A percentile compares a stretch with the other conserved stretches of the same genome.
Conservation (phyloP, 345 rosid genomes). For the Moricandia moricandioides region DNA sequence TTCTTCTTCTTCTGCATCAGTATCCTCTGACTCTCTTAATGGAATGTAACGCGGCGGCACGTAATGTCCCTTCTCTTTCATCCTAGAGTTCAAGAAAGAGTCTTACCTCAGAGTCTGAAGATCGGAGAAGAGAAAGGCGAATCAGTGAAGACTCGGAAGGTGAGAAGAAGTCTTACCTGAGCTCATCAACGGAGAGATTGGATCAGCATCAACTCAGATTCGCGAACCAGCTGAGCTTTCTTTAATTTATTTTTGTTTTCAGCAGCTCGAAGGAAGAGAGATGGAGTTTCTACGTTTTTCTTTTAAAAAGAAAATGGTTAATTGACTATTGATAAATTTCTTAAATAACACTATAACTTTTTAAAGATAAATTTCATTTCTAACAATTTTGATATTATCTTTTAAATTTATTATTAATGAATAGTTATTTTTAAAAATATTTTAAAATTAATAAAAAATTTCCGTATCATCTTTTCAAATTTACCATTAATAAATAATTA, state of each 20-base stretch:
- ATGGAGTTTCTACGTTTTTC: not conserved
- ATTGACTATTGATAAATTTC: no score
- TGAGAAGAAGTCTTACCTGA: constrained; percentile 12
- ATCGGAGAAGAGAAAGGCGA: not conserved
- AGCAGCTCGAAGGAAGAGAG: not conserved
- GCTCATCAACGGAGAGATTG: constrained; percentile 23
- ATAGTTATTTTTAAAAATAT: no score
- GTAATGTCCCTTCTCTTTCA: constrained; percentile 58
- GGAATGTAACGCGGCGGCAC: constrained; percentile 84
- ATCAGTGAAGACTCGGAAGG: not conserved
- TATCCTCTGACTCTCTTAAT: constrained; percentile 62
- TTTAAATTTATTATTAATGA: no score
- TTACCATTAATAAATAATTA: no score
- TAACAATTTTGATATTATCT: no score
- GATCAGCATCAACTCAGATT: constrained; percentile 25
- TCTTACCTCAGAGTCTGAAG: not conserved
- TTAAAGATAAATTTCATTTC: no score
- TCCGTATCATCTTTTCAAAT: no score
- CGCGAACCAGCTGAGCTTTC: not conserved
- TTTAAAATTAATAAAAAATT: no score
- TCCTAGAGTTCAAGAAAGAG: constrained; percentile 30
- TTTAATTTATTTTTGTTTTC: not conserved
- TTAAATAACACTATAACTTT: no score
- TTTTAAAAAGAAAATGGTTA: no score
- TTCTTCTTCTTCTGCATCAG: constrained; percentile 40